Evolutionary conservation across 2,329 filamentous ascomycete species (phyloP).

Genomic region (Trichoderma sp.): DNA sequence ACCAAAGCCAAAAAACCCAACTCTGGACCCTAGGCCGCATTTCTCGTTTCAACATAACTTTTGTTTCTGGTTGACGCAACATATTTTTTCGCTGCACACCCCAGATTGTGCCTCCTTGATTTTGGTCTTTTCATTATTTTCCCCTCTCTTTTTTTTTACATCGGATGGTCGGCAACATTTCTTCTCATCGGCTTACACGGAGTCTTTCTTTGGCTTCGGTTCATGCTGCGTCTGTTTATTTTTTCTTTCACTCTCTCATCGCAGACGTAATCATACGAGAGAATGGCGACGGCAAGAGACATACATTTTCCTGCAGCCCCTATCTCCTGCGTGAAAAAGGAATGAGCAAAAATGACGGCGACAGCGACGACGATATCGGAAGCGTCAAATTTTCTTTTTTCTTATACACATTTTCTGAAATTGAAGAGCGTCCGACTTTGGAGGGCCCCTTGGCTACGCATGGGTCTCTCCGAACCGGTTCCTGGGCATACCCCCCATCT

Average conservation of each 20-base stretch:
- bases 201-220: slow-evolving; percentile 29
- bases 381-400: slow-evolving; percentile 22
- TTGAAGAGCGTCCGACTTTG: slow-evolving; percentile 25
- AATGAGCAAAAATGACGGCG: slow-evolving; percentile 15
- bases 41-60: not conserved
- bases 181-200: slow-evolving; percentile 28
- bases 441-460: slow-evolving; percentile 31
- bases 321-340: slow-evolving; percentile 10
- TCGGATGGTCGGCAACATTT: slow-evolving; percentile 30
- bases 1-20: not conserved
- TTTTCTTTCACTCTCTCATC: not conserved
- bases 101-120: slow-evolving; percentile 27
- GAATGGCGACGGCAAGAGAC: not conserved
- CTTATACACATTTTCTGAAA: slow-evolving; percentile 21
- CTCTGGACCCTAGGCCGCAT: not conserved
- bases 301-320: not conserved
- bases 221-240: slow-evolving; percentile 7
- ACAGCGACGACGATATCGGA: slow-evolving; percentile 12
- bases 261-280: not conserved
- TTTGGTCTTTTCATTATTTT: slow-evolving; percentile 22
- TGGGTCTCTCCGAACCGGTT: slow-evolving; percentile 27
- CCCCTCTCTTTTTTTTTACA: slow-evolving; percentile 30
- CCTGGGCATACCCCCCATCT: slow-evolving; percentile 31
- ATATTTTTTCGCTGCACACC: slow-evolving; percentile 3
- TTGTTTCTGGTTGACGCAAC: slow-evolving; percentile 12